Base-by-base conservation (phyloP, 1,139 yeast genomes). In the Hemisphaericaspora xylanilytica region DNA sequence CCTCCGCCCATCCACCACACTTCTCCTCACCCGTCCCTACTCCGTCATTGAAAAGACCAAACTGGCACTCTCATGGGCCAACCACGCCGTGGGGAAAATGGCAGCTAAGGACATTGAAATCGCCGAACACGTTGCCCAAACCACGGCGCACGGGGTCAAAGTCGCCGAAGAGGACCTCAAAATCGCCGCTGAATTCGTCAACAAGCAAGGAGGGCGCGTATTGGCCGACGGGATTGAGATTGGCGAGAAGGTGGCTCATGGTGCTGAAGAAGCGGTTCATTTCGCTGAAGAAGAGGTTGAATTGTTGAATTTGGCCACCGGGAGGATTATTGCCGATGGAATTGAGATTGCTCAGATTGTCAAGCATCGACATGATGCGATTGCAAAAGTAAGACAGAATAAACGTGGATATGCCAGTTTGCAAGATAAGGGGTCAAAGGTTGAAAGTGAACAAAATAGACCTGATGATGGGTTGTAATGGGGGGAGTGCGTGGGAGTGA, bases 391-490 rank as follows among this genome's bases (percentile, higher is more conserved):
- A 3, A 42, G 46, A 10, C 40, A 59, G 27, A 63, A 67, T 46
- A 44, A 55, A 34, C 40, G 51, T 32, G 75, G 75, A 8, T 70
- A 71, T 52, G 45, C 59, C 28, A 48, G 54, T 43, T 63, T 71
- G 49, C 70, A 67, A 49, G 75, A 71, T 41, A 71, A 70, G 48
- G 77, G 77, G 9, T 29, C 59, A 33, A 65, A 69, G 49, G 61
- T 58, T 20, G 75, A 70, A 47, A 42, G 49, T 30, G 76, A 71
- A 53, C 77, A 71, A 51, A 62, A 67, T 51, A 65, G 77, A 47
- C 72, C 75, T 3, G 75, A 70, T 33, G 77, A 71, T 52, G 75
- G 57, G n/a, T 44, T 59, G 28, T 59, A 48, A n/a, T n/a, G n/a
- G n/a, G n/a, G n/a, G n/a, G n/a, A n/a, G n/a, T n/a, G n/a, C n/a